Evolutionary conservation across 768 basidiomycete genomes (phyloP), one percentile per base, ranked within the genome.

Genomic region (Tylopilus intermedius): DNA sequence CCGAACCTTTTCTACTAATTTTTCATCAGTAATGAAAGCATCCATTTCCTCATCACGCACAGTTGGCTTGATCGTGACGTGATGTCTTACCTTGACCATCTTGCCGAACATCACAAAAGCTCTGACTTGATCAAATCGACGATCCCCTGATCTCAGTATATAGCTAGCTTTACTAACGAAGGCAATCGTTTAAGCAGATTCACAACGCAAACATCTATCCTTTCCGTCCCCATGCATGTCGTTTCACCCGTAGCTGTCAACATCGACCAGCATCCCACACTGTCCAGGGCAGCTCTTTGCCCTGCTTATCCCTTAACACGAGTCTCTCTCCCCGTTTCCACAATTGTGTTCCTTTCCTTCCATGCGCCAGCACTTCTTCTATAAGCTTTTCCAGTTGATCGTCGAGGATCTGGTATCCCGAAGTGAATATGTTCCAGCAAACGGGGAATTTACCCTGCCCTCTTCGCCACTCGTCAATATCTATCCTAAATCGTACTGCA

Each of bases 211-310:
- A 14, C 11, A 33, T 33, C 15, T 15, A 4, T 15, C 7, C 35
- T 14, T 37, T 37, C 11, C 10, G 10, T 33, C 4, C 32, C 35
- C 35, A 37, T 37, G 14, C 13, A 37, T 24, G 13, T 10, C 13
- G 13, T 33, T 11, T 14, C 13, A 4, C 13, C 8, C 8, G 21
- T 35, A 52, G 21, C 43, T 21, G 33, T 27, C 29, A 37, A 48
- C 39, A 30, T 43, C 38, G 37, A 44, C 49, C 56, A 6, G 49
- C 59, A 51, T 61, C 59, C 63, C 53, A 64, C 27, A 64, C 63
- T 4, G 15, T 46, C 60, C 62, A 62, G 11, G 32, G 10, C 8
- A 14, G 8, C 24, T 35, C 33, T 24, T 32, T 24, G 2, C 22
- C 26, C 32, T 13, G 44, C 18, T 9, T 37, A 18, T 47, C 52